Base-by-base conservation (phyloP, 2,329 filamentous ascomycete genomes). In the Leptographium wingfieldii region DNA sequence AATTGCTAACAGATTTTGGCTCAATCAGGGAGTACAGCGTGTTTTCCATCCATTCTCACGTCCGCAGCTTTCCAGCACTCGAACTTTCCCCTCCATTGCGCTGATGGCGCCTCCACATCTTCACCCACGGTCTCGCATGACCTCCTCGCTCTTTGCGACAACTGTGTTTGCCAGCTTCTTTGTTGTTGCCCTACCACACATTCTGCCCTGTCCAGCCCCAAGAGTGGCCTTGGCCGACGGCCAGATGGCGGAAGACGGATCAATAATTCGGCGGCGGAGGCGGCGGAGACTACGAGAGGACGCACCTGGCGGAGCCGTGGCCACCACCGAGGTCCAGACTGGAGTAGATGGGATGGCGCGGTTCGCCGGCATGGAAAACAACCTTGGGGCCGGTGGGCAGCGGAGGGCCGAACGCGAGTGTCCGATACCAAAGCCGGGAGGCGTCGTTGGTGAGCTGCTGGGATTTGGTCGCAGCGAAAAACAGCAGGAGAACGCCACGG, bases 131-230 rank as follows among this genome's bases (percentile, higher is more conserved):
- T 97, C 92, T 66, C 86, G 90, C 68, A 89, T 90, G 76, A 99
- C 94, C 67, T 92, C 88, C 60, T 94, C 91, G 54, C 86, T 99
- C 62, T 99, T 99, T 76, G 91, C 90, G 57, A 90, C 88, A n/a
- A 97, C 92, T 1, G 82, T 97, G 59, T 80, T 89, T 63, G 85
- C 91, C 38, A 94, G 88, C 66, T 96, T 99, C 73, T 81, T 96
- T 64, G 92, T 99, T 63, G 94, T 99, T 58, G 90, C 84, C 35
- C 78, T 96, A 53, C 94, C 94, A 27, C 94, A 99, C 72, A 70
- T 95, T 35, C 82, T 99, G 22, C 94, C 94, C 1, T 99, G 94
- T 70, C 94, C 94, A 1, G 89, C 90, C 54, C 89, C 89, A 2
- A 81, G 88, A 65, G 77, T 83, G 38, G 82, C 85, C 40, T 86